Evolutionary conservation across 2,329 filamentous ascomycete genomes (phyloP).

Genomic region (Penicillium digitatum): DNA sequence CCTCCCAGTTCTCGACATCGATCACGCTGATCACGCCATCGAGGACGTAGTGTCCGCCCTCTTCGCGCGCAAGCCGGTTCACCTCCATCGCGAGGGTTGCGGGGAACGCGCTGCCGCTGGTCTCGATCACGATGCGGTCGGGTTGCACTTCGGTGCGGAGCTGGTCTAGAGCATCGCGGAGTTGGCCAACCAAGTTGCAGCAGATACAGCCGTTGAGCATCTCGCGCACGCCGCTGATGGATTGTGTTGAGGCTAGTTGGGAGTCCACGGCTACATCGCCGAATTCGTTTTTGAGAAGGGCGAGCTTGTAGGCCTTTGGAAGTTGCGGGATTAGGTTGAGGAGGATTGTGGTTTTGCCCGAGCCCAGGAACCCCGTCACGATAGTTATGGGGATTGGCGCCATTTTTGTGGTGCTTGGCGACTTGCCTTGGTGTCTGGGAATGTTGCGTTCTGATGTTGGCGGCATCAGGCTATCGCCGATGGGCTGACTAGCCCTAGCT

Average conservation of each 20-base stretch:
- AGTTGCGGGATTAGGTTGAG: slow-evolving; percentile 92
- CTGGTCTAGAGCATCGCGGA: slow-evolving; percentile 73
- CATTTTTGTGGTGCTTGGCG: slow-evolving; percentile 40
- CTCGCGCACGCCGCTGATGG: slow-evolving; percentile 86
- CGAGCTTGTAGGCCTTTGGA: slow-evolving; percentile 79
- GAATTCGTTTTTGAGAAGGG: slow-evolving; percentile 96
- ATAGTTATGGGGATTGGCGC: slow-evolving; percentile 84
- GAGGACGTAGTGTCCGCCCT: slow-evolving; percentile 60
- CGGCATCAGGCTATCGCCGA: not conserved
- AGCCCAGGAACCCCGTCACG: slow-evolving; percentile 91
- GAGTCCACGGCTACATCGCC: slow-evolving; percentile 92
- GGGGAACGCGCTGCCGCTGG: slow-evolving; percentile 80
- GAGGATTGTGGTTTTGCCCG: slow-evolving; percentile 93
- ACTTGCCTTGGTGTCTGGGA: not conserved
- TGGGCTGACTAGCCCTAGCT: slow-evolving; percentile 1
- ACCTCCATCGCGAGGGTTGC: slow-evolving; percentile 88
- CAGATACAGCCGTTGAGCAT: slow-evolving; percentile 97
- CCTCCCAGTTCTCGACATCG: slow-evolving; percentile 92
- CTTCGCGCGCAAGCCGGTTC: slow-evolving; percentile 68
- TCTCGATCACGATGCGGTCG: slow-evolving; percentile 91
- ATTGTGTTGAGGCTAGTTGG: slow-evolving; percentile 74
- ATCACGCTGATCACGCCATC: slow-evolving; percentile 88
- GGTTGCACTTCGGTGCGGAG: slow-evolving; percentile 61
- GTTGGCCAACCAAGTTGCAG: slow-evolving; percentile 93
- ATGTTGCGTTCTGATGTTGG: not conserved